phyloP scores from a whole-genome alignment of 2,329 filamentous ascomycete genomes.

The Aspergillus sp. region DNA sequence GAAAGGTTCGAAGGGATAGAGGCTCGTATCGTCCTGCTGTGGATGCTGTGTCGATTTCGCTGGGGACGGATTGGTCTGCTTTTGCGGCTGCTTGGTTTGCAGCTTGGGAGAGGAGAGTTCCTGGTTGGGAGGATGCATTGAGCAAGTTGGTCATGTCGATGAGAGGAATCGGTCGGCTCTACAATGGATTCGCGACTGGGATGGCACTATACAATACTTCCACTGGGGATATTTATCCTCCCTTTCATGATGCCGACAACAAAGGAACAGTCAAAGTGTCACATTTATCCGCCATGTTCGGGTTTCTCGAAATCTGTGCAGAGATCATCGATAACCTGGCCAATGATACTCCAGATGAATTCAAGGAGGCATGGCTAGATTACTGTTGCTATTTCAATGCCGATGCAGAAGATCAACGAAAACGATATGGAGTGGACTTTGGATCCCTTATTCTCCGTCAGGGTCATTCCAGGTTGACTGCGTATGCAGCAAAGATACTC shows the following conservation, averaged over 20 bases:
- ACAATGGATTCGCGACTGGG: constrained; percentile 57
- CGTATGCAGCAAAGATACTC: constrained; percentile 36
- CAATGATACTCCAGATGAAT: constrained; percentile 43
- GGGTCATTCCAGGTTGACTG: constrained; percentile 56
- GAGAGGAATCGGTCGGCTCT: constrained; percentile 50
- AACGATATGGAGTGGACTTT: constrained; percentile 50
- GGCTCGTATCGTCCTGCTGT: constrained; percentile 44
- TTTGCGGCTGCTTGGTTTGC: constrained; percentile 55
- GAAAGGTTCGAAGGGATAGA: constrained; percentile 53
- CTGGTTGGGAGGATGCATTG: constrained; percentile 50
- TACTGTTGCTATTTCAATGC: constrained; percentile 58
- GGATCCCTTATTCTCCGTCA: constrained; percentile 48
- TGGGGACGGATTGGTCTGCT: constrained; percentile 58
- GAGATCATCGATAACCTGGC: constrained; percentile 50
- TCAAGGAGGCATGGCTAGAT: constrained; percentile 54
- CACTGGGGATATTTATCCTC: constrained; percentile 48
- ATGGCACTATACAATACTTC: constrained; percentile 48
- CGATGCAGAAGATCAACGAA: constrained; percentile 44
- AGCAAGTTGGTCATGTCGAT: constrained; percentile 48
- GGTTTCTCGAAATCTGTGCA: constrained; percentile 54
- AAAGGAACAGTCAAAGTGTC: constrained; percentile 48
- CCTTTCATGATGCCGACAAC: constrained; percentile 50
- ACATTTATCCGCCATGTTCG: constrained; percentile 56
- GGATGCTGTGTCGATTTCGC: constrained; percentile 44
- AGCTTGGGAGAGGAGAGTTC: constrained; percentile 55